Conservation (phyloP, 164 flowering plant species). For the Santalum album region DNA sequence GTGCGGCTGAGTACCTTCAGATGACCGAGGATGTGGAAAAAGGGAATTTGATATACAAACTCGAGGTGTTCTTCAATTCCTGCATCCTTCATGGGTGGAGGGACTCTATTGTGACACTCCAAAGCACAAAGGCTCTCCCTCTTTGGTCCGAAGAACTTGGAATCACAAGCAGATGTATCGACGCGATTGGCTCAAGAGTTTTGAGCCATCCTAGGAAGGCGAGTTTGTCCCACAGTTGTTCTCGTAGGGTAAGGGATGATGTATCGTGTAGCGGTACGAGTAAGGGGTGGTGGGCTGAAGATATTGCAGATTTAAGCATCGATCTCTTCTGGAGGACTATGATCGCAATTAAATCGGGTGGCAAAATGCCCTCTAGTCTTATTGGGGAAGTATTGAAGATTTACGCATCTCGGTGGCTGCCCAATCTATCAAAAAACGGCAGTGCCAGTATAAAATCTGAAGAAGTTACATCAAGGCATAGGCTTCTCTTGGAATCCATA, state of each 20-base stretch:
- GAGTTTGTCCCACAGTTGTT: constrained; percentile 47
- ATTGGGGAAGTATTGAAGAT: constrained; percentile 73
- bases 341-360: constrained; percentile 66
- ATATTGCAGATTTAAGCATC: constrained; percentile 64
- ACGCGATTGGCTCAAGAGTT: constrained; percentile 55
- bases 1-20: constrained; percentile 87
- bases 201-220: constrained; percentile 44
- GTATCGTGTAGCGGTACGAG: constrained; percentile 48
- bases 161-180: constrained; percentile 76
- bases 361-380: constrained; percentile 44
- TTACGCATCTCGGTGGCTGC: constrained; percentile 79
- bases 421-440: constrained; percentile 43
- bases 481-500: constrained; percentile 71
- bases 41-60: constrained; percentile 74
- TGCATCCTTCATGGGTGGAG: constrained; percentile 93
- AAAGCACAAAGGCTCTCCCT: constrained; percentile 59
- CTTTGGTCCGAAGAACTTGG: constrained; percentile 72
- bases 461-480: constrained; percentile 40
- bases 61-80: constrained; percentile 78
- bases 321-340: constrained; percentile 81
- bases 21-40: constrained; percentile 95
- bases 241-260: constrained; percentile 50
- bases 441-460: too few relatives aligned
- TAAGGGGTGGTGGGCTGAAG: constrained; percentile 90
- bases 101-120: constrained; percentile 64